Conservation (phyloP, 306 rosid species). For the Cicer bijugum region DNA sequence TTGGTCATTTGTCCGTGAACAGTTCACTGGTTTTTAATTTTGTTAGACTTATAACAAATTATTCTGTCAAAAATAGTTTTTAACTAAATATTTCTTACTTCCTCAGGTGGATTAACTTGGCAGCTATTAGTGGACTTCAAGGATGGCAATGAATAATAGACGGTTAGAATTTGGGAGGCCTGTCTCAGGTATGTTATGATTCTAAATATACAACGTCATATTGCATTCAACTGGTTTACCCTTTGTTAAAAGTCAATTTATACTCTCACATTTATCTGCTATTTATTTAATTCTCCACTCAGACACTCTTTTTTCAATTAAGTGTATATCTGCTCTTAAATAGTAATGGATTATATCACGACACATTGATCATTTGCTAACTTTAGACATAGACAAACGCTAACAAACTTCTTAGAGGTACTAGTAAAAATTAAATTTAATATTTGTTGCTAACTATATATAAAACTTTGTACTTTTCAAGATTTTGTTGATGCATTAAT, state of each 20-base stretch:
- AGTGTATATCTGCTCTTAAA: not conserved
- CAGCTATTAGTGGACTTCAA: conserved; percentile 32
- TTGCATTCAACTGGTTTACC: conserved; percentile 20
- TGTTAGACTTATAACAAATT: conserved; percentile 7
- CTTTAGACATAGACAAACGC: not conserved
- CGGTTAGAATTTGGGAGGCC: conserved; percentile 62
- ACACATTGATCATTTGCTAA: not conserved
- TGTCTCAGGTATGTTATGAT: conserved; percentile 63
- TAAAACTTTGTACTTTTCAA: not conserved
- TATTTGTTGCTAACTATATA: not conserved
- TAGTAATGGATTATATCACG: not conserved
- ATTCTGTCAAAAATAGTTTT: conserved; percentile 5
- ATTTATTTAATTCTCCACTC: not conserved
- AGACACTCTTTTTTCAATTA: not conserved
- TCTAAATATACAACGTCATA: not conserved
- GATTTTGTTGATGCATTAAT: not conserved
- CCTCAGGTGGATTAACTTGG: conserved; percentile 38
- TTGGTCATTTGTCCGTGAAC: not conserved
- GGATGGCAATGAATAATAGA: conserved; percentile 53
- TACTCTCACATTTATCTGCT: not conserved
- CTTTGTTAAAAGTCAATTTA: not conserved
- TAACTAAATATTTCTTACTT: conserved; percentile 12
- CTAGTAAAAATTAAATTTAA: not conserved
- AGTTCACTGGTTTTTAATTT: conserved; percentile 16
- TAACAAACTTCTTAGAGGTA: not conserved